These are phyloP conservation scores for Euphorbia corollata DNA, from an alignment of 441 rosid genomes.

Conservation along the genomic window DNA sequence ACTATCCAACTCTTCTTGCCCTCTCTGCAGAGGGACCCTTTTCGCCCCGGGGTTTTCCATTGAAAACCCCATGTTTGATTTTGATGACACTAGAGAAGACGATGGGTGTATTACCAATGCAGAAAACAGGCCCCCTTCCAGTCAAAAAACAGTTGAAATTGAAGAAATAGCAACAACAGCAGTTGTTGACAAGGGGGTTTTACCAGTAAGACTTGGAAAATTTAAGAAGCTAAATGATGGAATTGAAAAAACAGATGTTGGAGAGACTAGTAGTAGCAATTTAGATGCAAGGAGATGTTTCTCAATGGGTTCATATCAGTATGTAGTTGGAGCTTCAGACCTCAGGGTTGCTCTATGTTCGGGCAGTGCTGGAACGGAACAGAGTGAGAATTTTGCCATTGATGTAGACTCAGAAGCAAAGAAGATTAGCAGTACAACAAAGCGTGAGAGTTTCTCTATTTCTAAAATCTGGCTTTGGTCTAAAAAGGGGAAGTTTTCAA, in stretches of 20 bases:
- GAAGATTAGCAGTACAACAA: slow-evolving; percentile 44
- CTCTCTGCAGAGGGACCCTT: slow-evolving; percentile 60
- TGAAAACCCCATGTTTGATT: slow-evolving; percentile 26
- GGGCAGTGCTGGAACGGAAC: slow-evolving; percentile 24
- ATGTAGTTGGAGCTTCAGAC: slow-evolving; percentile 55
- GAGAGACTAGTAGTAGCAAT: slow-evolving; percentile 40
- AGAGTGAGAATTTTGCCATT: slow-evolving; percentile 28
- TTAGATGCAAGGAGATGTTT: slow-evolving; percentile 65
- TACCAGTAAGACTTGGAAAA: slow-evolving; percentile 61
- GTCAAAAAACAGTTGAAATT: slow-evolving; percentile 51
- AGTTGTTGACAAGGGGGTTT: slow-evolving; percentile 33
- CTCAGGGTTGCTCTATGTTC: slow-evolving; percentile 51
- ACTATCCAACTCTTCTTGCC: slow-evolving; percentile 68
- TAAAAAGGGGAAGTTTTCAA: slow-evolving; percentile 57
- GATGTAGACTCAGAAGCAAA: slow-evolving; percentile 44
- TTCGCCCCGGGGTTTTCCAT: slow-evolving; percentile 28
- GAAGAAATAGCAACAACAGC: slow-evolving; percentile 18
- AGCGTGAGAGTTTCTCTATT: slow-evolving; percentile 82
- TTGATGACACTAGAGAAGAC: slow-evolving; percentile 30
- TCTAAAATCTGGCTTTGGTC: slow-evolving; percentile 99
- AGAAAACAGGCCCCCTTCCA: slow-evolving; percentile 22
- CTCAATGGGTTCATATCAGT: slow-evolving; percentile 72
- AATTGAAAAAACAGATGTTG: slow-evolving; percentile 25
- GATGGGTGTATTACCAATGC: slow-evolving; percentile 27
- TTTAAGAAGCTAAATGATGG: slow-evolving; percentile 36